Evolutionary conservation across 306 rosid species (phyloP).

Genomic region (Casuarina cunninghamiana): DNA sequence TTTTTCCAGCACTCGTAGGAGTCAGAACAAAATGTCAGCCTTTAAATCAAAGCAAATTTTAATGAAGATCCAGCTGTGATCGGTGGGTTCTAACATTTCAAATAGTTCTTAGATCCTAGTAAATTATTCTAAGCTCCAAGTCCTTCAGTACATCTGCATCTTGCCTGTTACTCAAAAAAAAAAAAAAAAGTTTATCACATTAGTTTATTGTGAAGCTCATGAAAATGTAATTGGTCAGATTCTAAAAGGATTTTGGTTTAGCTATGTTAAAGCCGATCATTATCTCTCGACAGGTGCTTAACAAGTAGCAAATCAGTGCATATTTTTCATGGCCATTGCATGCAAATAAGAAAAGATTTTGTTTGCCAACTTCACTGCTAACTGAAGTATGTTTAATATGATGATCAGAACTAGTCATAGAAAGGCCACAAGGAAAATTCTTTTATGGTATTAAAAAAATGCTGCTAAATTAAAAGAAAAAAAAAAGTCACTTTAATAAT

Average conservation of each 20-base stretch:
- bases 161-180: slow-evolving; percentile 8
- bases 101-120: slow-evolving; percentile 56
- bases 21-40: background rate
- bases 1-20: background rate
- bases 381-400: background rate
- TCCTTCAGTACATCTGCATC: background rate
- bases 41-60: background rate
- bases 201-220: slow-evolving; percentile 4
- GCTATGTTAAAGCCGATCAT: background rate
- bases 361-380: background rate
- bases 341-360: background rate
- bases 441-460: background rate
- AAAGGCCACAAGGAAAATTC: background rate
- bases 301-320: background rate
- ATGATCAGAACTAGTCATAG: background rate
- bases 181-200: too few relatives aligned
- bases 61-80: background rate
- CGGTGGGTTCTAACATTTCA: background rate
- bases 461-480: background rate
- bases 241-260: background rate
- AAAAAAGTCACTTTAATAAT: background rate
- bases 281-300: background rate
- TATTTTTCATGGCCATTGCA: background rate
- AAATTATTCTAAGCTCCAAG: slow-evolving; percentile 38
- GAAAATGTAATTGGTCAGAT: background rate